These are phyloP conservation scores for Tremellales sp. DNA, from an alignment of 1,284 basidiomycete species.

Conservation along the genomic window DNA sequence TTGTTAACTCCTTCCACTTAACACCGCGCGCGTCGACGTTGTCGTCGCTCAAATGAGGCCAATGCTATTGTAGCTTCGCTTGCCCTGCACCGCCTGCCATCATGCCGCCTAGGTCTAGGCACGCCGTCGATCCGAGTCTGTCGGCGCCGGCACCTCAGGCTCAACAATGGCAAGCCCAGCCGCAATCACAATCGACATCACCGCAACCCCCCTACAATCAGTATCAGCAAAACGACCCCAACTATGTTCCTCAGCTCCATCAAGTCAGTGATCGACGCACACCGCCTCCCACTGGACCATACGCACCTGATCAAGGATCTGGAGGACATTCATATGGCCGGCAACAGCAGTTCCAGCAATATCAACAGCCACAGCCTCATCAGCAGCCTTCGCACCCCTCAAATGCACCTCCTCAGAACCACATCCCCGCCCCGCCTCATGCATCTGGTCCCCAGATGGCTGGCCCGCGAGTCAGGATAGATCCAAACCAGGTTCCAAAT, in stretches of 20 bases:
- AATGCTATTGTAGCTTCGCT: background rate
- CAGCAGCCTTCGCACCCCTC: slow-evolving; percentile 12
- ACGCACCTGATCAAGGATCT: slow-evolving; percentile 17
- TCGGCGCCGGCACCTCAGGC: slow-evolving; percentile 19
- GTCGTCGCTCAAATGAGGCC: background rate
- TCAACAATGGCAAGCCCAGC: slow-evolving; percentile 15
- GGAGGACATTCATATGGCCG: slow-evolving; percentile 6
- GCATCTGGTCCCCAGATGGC: slow-evolving; percentile 65
- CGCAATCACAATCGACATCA: slow-evolving; percentile 13
- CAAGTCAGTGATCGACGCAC: slow-evolving; percentile 19
- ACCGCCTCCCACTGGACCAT: slow-evolving; percentile 24
- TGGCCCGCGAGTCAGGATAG: slow-evolving; percentile 73
- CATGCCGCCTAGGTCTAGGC: slow-evolving; percentile 45
- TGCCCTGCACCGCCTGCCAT: background rate
- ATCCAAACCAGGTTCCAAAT: slow-evolving; percentile 86
- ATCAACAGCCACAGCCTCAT: slow-evolving; percentile 22
- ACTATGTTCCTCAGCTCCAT: slow-evolving; percentile 27
- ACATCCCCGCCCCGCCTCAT: slow-evolving; percentile 75
- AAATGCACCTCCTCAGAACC: slow-evolving; percentile 34
- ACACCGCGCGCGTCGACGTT: background rate
- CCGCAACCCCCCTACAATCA: slow-evolving; percentile 7
- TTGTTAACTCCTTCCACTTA: background rate
- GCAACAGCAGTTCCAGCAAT: slow-evolving; percentile 12
- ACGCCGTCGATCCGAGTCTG: slow-evolving; percentile 47
- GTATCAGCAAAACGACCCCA: slow-evolving; percentile 11